These are phyloP conservation scores for Datura wrightii DNA, from an alignment of 257 asterid genomes.

Conservation along the genomic window DNA sequence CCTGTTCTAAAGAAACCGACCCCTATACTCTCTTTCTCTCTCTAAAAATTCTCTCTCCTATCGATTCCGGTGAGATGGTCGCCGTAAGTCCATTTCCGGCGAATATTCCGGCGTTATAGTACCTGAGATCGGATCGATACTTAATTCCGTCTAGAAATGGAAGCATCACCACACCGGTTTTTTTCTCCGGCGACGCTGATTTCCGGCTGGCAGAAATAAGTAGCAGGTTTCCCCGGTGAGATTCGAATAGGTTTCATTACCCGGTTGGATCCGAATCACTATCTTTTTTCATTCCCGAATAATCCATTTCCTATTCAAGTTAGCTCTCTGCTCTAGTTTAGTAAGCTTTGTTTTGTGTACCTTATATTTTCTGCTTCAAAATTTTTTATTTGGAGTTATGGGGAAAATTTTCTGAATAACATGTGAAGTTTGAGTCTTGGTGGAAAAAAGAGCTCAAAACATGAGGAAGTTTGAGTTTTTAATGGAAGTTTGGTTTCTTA, in stretches of 20 bases:
- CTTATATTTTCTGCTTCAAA: not conserved
- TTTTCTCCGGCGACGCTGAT: slow-evolving; percentile 30
- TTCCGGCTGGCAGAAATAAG: slow-evolving; percentile 27
- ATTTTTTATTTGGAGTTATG: not conserved
- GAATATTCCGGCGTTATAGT: slow-evolving; percentile 18
- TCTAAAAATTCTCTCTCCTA: not conserved
- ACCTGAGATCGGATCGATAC: not conserved
- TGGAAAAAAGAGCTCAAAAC: not conserved
- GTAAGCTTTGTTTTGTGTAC: not conserved
- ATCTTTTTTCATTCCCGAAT: not conserved
- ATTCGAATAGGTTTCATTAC: not conserved
- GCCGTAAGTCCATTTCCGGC: slow-evolving; percentile 26
- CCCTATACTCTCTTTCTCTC: not conserved
- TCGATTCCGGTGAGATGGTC: slow-evolving; percentile 33
- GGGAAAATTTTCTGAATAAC: not conserved
- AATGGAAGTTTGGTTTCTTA: not conserved
- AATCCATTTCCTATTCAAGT: not conserved
- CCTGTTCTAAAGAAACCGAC: not conserved
- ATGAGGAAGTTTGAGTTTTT: not conserved
- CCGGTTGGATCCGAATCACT: slow-evolving; percentile 33
- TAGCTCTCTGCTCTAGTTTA: not conserved
- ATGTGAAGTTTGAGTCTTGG: not conserved
- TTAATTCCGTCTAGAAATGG: not conserved
- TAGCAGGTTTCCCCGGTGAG: slow-evolving; percentile 30
- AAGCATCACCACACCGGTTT: slow-evolving; percentile 28